These are phyloP conservation scores for Gossypium raimondii DNA, from an alignment of 345 rosid species.

Conservation along the genomic window DNA sequence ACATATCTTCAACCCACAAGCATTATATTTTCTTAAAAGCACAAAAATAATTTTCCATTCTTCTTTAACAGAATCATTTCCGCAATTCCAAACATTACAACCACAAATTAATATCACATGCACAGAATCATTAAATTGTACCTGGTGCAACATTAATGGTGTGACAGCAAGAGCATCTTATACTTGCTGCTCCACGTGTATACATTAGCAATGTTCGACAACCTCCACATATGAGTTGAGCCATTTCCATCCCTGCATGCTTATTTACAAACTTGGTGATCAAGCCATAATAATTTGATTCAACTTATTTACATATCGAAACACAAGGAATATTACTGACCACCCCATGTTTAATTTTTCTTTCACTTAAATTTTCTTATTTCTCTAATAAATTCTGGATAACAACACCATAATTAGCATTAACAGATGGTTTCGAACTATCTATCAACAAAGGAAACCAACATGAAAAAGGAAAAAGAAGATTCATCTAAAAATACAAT, in stretches of 20 bases:
- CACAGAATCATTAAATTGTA: slow-evolving; percentile 21
- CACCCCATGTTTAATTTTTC: neutral
- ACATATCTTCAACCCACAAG: neutral
- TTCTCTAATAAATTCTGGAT: neutral
- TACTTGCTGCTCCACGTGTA: slow-evolving; percentile 74
- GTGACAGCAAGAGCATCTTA: slow-evolving; percentile 96
- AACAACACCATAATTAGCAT: neutral
- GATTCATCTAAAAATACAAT: neutral
- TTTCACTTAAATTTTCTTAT: neutral
- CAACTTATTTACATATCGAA: neutral
- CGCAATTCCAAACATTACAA: neutral
- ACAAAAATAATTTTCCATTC: neutral
- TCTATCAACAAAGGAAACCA: neutral
- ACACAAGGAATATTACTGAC: neutral
- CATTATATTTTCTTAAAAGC: neutral
- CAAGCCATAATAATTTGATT: neutral
- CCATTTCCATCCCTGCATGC: slow-evolving; percentile 67
- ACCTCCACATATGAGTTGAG: slow-evolving; percentile 85
- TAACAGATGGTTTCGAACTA: neutral
- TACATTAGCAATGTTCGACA: slow-evolving; percentile 91
- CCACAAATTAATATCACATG: neutral
- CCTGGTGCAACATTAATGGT: slow-evolving; percentile 75
- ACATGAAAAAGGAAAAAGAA: neutral
- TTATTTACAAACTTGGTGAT: slow-evolving; percentile 1
- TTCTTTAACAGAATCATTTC: neutral